phyloP scores from a whole-genome alignment of 164 flowering plant genomes.

The Magnolia changhungtana region DNA sequence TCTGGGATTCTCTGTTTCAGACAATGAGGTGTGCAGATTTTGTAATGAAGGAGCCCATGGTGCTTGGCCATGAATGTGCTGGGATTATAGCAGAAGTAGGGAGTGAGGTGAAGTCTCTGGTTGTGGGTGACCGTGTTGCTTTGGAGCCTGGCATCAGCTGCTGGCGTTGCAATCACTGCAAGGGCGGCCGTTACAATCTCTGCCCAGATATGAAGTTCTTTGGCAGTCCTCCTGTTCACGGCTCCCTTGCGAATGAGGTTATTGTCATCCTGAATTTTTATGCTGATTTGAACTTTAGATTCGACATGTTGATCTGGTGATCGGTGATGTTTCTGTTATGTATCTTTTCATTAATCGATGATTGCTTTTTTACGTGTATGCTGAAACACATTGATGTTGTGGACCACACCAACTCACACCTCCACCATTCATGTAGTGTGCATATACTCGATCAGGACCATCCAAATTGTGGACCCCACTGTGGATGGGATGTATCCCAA shows the following conservation, averaged over 20 bases:
- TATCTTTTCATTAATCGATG: too few relatives aligned
- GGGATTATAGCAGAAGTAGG: slow-evolving; percentile 90
- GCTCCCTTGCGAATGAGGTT: slow-evolving; percentile 90
- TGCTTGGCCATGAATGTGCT: slow-evolving; percentile 97
- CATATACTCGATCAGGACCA: too few relatives aligned
- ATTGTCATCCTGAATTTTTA: background rate
- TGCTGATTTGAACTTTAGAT: background rate
- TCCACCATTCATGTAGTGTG: too few relatives aligned
- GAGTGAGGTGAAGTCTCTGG: slow-evolving; percentile 58
- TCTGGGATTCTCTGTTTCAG: slow-evolving; percentile 31
- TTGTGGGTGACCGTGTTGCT: slow-evolving; percentile 83
- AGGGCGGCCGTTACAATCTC: slow-evolving; percentile 77
- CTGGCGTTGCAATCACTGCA: slow-evolving; percentile 62
- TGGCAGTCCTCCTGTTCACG: slow-evolving; percentile 84
- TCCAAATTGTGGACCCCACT: too few relatives aligned
- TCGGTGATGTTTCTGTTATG: too few relatives aligned
- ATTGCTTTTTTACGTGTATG: too few relatives aligned
- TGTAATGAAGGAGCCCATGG: slow-evolving; percentile 88
- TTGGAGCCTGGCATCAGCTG: slow-evolving; percentile 93
- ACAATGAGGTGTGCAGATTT: slow-evolving; percentile 60
- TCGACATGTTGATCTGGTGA: background rate
- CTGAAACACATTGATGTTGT: too few relatives aligned
- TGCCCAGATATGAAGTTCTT: slow-evolving; percentile 97
- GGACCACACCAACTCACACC: too few relatives aligned
- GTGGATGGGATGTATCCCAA: too few relatives aligned